Evolutionary conservation across 441 rosid genomes (phyloP).

Genomic region (Gossypium davidsonii): DNA sequence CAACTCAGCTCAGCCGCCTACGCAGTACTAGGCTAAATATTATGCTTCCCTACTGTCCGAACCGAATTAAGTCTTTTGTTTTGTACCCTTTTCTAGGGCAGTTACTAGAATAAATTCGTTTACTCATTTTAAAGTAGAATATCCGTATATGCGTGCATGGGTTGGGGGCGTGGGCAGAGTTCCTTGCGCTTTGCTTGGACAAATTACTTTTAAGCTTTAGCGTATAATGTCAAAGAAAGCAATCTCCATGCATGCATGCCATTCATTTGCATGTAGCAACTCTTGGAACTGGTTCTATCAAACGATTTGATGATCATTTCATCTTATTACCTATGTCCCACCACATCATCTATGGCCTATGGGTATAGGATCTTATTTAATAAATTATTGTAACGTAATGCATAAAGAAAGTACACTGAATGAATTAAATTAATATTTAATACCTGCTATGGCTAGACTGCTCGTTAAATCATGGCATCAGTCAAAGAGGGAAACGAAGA

Average conservation of each 20-base stretch:
- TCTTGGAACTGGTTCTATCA: not conserved
- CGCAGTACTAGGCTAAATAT: not conserved
- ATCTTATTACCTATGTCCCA: not conserved
- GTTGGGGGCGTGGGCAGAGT: not conserved
- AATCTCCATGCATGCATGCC: not conserved
- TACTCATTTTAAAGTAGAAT: conserved; percentile 13
- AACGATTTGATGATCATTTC: not conserved
- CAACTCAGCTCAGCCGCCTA: conserved; percentile 15
- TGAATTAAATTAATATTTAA: not conserved
- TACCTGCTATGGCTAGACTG: not conserved
- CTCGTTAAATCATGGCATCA: not conserved
- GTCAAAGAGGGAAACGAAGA: not conserved
- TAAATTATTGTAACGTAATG: not conserved
- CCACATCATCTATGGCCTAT: not conserved
- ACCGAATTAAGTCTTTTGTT: not conserved
- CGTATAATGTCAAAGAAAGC: not conserved
- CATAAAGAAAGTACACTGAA: not conserved
- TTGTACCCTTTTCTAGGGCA: not conserved
- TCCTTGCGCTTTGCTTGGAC: too few species aligned
- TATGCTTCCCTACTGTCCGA: conserved; percentile 15
- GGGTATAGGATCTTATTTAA: not conserved
- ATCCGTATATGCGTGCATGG: not conserved
- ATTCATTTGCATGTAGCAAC: not conserved
- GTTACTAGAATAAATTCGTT: conserved; percentile 7
- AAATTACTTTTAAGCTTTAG: too few species aligned